phyloP scores from a whole-genome alignment of 2,329 filamentous ascomycete species.

The Phialophora chinensis region DNA sequence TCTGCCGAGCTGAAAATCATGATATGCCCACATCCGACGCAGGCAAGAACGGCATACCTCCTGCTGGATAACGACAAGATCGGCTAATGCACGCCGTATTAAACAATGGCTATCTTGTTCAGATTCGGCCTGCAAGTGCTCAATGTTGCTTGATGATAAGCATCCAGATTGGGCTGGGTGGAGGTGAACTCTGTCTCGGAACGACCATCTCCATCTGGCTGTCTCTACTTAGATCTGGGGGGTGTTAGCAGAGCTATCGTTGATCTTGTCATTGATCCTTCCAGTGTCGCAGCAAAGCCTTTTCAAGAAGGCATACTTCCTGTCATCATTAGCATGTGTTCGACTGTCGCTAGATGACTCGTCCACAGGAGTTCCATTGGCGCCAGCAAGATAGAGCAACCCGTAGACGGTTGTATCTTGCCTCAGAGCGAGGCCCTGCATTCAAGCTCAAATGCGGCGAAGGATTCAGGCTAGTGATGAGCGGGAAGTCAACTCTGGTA shows the following conservation, averaged over 20 bases:
- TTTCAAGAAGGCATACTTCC: slow-evolving; percentile 9
- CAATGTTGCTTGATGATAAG: not conserved
- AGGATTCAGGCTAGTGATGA: not conserved
- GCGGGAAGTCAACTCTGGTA: not conserved
- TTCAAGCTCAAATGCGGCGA: not conserved
- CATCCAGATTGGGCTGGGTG: not conserved
- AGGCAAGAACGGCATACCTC: not conserved
- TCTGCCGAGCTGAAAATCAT: not conserved
- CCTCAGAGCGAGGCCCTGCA: not conserved
- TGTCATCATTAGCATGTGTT: slow-evolving; percentile 16
- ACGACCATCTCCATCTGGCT: not conserved
- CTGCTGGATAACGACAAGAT: not conserved
- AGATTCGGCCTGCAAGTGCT: not conserved
- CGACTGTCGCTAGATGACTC: slow-evolving; percentile 1
- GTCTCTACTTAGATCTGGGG: not conserved
- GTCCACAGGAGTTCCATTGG: not conserved
- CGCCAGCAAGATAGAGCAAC: not conserved
- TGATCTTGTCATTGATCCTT: not conserved
- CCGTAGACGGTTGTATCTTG: not conserved
- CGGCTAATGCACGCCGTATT: not conserved
- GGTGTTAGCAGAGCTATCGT: not conserved
- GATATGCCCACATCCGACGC: not conserved
- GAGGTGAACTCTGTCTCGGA: not conserved
- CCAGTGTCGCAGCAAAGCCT: slow-evolving; percentile 3
- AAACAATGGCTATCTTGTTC: not conserved